These are phyloP conservation scores for Aspergillus carlsbadensis DNA, from an alignment of 495 filamentous ascomycete species.

Conservation along the genomic window DNA sequence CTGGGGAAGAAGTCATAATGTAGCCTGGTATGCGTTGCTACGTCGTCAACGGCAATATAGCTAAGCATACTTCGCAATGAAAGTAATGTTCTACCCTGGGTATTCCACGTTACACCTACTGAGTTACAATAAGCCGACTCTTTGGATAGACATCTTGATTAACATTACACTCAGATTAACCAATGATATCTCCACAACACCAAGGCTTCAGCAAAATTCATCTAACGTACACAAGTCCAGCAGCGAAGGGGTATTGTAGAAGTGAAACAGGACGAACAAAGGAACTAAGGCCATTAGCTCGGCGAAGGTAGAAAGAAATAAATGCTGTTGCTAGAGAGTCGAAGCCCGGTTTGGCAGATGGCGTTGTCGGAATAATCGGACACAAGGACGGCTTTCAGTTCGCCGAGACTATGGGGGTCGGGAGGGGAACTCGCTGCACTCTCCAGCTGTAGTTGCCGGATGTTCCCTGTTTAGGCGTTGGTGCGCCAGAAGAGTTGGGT, in stretches of 20 bases:
- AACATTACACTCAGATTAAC: conserved; percentile 15
- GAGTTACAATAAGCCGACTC: background rate
- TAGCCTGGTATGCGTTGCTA: background rate
- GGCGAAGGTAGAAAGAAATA: conserved; percentile 22
- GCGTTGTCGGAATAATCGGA: background rate
- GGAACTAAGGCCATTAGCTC: conserved; percentile 17
- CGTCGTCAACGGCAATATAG: too few relatives aligned
- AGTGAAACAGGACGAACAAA: conserved; percentile 24
- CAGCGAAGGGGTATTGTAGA: conserved; percentile 39
- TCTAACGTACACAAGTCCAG: conserved; percentile 35
- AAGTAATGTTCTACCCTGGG: background rate
- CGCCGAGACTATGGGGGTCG: background rate
- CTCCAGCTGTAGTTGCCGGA: background rate
- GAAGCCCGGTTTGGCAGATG: background rate
- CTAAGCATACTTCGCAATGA: too few relatives aligned
- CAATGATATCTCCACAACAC: conserved; percentile 16
- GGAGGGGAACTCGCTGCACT: background rate
- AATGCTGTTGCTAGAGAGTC: background rate
- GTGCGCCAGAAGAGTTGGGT: background rate
- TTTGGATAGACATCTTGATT: conserved; percentile 2
- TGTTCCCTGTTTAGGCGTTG: background rate
- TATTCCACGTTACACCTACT: background rate
- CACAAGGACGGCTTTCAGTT: background rate
- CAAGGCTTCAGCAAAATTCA: conserved; percentile 17
- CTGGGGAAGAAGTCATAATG: conserved; percentile 39